Evolutionary conservation across 306 rosid genomes (phyloP).

Genomic region (Medicago ruthenica): DNA sequence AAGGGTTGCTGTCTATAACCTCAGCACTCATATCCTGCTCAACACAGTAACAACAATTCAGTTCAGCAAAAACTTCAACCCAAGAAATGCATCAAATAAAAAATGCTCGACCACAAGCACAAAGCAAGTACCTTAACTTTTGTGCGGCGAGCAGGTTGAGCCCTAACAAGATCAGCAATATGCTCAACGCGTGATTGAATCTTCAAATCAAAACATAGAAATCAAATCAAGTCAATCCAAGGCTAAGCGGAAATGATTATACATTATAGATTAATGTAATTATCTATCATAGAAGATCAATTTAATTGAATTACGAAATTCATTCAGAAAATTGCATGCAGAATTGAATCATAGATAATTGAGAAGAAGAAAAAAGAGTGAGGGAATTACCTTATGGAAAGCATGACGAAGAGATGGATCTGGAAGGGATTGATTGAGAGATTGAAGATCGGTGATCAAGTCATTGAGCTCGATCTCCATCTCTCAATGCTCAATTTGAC

Average conservation of each 20-base stretch:
- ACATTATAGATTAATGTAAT: background rate
- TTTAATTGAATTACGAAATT: background rate
- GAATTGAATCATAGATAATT: background rate
- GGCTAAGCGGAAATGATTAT: background rate
- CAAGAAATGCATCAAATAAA: constrained; percentile 11
- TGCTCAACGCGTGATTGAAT: constrained; percentile 69
- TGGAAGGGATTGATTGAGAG: constrained; percentile 68
- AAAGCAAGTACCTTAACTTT: constrained; percentile 74
- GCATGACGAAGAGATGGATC: constrained; percentile 69
- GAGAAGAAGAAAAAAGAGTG: background rate
- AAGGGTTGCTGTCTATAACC: constrained; percentile 96
- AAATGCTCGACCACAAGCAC: background rate
- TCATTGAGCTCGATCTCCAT: constrained; percentile 81
- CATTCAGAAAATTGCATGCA: constrained; percentile 7
- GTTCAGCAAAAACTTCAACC: constrained; percentile 32
- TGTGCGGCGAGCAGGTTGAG: constrained; percentile 63
- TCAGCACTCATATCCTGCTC: constrained; percentile 95
- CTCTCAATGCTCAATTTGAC: constrained; percentile 5
- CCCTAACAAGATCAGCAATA: constrained; percentile 59
- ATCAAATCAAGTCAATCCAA: constrained; percentile 14
- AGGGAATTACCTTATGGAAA: constrained; percentile 59
- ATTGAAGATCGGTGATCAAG: constrained; percentile 72
- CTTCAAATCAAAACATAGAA: constrained; percentile 51
- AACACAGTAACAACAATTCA: constrained; percentile 34
- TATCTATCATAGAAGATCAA: background rate